Evolutionary conservation across 2,329 filamentous ascomycete genomes (phyloP).

Genomic region (Dryadomyces sulphureus): DNA sequence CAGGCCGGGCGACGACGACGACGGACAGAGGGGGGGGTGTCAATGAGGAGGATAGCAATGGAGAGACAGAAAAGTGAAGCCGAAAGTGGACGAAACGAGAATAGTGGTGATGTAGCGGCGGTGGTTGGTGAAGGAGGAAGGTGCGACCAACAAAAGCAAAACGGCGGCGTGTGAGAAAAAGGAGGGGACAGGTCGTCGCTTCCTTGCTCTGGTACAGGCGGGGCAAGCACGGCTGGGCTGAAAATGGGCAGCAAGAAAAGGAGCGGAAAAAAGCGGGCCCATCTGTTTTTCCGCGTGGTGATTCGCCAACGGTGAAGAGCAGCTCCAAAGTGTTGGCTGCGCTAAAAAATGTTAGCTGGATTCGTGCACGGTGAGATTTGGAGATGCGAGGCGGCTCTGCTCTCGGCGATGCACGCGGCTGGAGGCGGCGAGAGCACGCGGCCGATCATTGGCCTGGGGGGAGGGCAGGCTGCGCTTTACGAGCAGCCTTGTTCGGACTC

Average conservation of each 20-base stretch:
- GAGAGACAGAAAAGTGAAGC: background rate
- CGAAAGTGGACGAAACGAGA: background rate
- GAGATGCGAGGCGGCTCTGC: background rate
- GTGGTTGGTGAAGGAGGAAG: background rate
- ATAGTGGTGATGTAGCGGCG: background rate
- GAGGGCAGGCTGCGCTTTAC: too few relatives aligned
- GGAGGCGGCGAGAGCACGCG: too few relatives aligned
- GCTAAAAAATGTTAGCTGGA: background rate
- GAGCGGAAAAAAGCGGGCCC: conserved; percentile 1
- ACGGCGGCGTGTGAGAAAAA: conserved; percentile 3
- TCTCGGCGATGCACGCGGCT: too few relatives aligned
- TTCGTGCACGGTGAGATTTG: background rate
- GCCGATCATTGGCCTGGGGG: too few relatives aligned
- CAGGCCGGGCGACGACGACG: background rate
- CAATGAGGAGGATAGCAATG: background rate
- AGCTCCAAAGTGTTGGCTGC: background rate
- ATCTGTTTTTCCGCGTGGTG: background rate
- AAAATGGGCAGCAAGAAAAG: background rate
- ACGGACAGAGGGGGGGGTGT: background rate
- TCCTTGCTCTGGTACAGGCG: conserved; percentile 3
- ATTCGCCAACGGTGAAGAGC: background rate
- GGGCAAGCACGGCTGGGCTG: conserved; percentile 3
- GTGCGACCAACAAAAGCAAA: background rate
- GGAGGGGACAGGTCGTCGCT: conserved; percentile 5
- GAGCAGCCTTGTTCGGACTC: too few relatives aligned